Evolutionary conservation across 306 rosid species (phyloP).

Genomic region (Quercus berberidifolia): DNA sequence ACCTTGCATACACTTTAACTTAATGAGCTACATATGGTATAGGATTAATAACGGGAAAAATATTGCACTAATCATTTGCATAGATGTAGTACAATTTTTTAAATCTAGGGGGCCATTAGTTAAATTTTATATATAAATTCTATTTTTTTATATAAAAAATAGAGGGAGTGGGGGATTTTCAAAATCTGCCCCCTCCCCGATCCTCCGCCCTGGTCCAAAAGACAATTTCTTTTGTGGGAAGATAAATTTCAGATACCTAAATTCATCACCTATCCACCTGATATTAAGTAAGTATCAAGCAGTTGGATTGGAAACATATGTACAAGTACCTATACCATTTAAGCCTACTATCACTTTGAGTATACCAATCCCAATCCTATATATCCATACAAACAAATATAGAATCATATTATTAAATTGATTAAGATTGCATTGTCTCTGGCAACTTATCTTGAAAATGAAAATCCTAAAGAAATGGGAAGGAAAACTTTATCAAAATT

Average conservation of each 20-base stretch:
- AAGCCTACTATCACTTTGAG: not conserved
- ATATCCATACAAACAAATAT: conserved; percentile 4
- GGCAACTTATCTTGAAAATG: conserved; percentile 23
- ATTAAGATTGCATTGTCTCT: not conserved
- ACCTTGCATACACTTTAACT: too few species aligned
- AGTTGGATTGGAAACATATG: not conserved
- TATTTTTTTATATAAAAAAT: too few species aligned
- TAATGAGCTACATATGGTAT: too few species aligned
- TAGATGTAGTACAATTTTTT: not conserved
- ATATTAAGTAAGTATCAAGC: not conserved
- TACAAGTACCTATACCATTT: not conserved
- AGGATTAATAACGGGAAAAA: too few species aligned
- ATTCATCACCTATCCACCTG: not conserved
- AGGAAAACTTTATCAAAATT: not conserved
- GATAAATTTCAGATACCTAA: not conserved
- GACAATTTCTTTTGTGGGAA: not conserved
- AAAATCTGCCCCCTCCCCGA: too few species aligned
- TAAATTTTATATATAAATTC: too few species aligned
- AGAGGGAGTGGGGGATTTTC: too few species aligned
- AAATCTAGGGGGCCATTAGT: too few species aligned
- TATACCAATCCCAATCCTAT: not conserved
- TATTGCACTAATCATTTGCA: not conserved
- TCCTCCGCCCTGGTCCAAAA: too few species aligned
- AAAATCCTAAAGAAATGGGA: not conserved
- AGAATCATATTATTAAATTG: conserved; percentile 1